Evolutionary conservation across 129 eudicot genomes (phyloP).

Genomic region (Erigeron canadensis): DNA sequence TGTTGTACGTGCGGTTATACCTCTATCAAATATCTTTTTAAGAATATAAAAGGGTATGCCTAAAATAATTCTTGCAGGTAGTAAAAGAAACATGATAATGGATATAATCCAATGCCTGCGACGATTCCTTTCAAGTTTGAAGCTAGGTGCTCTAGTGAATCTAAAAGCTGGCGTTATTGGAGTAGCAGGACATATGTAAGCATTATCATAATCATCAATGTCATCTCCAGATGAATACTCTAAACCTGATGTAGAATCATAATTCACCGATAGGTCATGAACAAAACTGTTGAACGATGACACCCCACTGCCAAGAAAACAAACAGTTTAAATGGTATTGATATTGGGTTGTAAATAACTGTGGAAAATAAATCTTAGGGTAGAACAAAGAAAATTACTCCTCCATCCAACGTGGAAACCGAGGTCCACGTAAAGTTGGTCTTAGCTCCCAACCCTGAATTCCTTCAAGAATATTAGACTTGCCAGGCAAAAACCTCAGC

Average conservation of each 20-base stretch:
- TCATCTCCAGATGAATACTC: conserved; percentile 69
- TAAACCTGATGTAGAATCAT: conserved; percentile 56
- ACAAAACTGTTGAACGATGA: conserved; percentile 91
- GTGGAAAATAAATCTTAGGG: background rate
- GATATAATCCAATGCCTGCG: conserved; percentile 44
- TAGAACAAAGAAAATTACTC: conserved; percentile 51
- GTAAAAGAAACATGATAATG: conserved; percentile 56
- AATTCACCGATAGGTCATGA: conserved; percentile 46
- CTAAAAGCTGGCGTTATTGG: conserved; percentile 64
- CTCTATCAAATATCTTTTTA: conserved; percentile 36
- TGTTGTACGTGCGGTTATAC: conserved; percentile 24
- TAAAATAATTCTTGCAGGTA: conserved; percentile 59
- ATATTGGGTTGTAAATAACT: background rate
- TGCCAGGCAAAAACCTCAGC: conserved; percentile 81
- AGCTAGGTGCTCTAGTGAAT: conserved; percentile 57
- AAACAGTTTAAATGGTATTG: background rate
- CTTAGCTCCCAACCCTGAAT: conserved; percentile 96
- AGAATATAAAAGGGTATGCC: conserved; percentile 52
- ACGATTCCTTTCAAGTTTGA: conserved; percentile 48
- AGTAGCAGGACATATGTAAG: conserved; percentile 41
- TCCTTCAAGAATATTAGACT: conserved; percentile 86
- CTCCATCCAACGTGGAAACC: conserved; percentile 98
- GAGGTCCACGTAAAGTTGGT: conserved; percentile 93
- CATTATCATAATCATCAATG: conserved; percentile 55
- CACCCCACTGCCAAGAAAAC: conserved; percentile 61